Evolutionary conservation across 1,139 yeast species (phyloP), one percentile per base, ranked within the genome.

Genomic region (Petasospora fabianii): DNA sequence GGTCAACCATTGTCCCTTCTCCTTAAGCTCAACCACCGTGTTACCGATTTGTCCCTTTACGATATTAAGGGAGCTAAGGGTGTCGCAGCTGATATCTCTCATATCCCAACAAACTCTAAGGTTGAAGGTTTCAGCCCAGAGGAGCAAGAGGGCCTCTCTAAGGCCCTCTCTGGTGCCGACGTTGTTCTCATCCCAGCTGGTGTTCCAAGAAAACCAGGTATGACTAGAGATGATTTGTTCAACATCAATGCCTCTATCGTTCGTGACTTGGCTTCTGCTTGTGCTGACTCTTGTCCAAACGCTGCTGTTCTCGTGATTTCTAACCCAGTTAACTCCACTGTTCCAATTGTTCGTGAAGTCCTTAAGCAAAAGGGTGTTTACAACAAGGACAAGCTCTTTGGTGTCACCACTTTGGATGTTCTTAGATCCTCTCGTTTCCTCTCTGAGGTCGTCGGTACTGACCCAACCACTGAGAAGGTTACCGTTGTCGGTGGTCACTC

Each of bases 201-300:
- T 70, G 96, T 92, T 43, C 98, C 98, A 69, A 85, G 98, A 75
- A 92, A 92, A 75, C 97, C 97, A 51, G 97, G 97, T 62, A 90
- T 90, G 97, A 88, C 97, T 58, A 79, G 95, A 75, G 98, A 92
- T 65, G 98, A 92, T 63, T 77, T 92, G 62, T 92, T 92, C 82
- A 86, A 87, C 74, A 90, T 95, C 69, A 92, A 92, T 63, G 98
- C 98, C 37, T 84, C 95, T 36, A 92, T 92, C 62, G 95, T 92
- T 51, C 82, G 94, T 64, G 95, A 84, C 61, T 76, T 92, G 62
- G 95, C 96, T 54, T 76, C 83, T 65, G 90, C 95, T 30, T 80
- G 84, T 56, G 96, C 96, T 51, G 86, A 83, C 58, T 67, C 75
- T 62, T 76, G 87, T 56, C 97, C 97, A 60, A 77, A 85, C 55